Base-by-base conservation (phyloP, 176 grass and related monocot genomes). In the Thalia dealbata region DNA sequence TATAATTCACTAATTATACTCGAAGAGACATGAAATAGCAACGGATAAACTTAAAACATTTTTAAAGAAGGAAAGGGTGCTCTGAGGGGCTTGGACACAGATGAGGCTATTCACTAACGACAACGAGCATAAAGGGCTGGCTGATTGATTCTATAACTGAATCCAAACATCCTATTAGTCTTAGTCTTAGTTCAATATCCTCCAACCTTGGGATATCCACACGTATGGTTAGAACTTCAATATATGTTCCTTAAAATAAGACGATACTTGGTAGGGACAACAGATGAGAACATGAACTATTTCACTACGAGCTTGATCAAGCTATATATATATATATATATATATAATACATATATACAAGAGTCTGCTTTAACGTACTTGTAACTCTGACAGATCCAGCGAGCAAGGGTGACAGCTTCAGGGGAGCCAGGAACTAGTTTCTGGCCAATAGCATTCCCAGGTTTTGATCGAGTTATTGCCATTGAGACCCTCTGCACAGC, bases 361-460 rank as follows among this genome's bases (percentile, higher is more conserved):
- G 45, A 76, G 28, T 50, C 43, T 15, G 63, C n/a, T 85, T 14
- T 51, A 11, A 78, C 79, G 74, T 93, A 91, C 95, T 82, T 88
- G 79, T 99, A 93, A 78, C 95, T 99, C 62, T 82, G 84, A 80
- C 84, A 93, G 76, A 99, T 88, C 95, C 95, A 99, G 71, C 72
- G 78, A 80, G 88, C 84, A 28, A 99, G 78, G 76, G 90, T 99
- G 66, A 74, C 66, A 21, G 95, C 95, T 82, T 93, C 90, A 51
- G 95, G 95, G 61, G 83, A 88, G 22, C 95, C 90, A 54, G 90
- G 84, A 76, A 88, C 78, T 75, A 85, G 73, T 56, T 88, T 86
- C 13, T 83, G 78, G 25, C 85, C 84, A 48, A 83, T 65, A 25
- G 76, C 75, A 22, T 80, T 76, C 18, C 83, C 87, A 50, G 85